These are phyloP conservation scores for Blumeria hordei DNA, from an alignment of 2,329 filamentous ascomycete genomes.

Conservation along the genomic window DNA sequence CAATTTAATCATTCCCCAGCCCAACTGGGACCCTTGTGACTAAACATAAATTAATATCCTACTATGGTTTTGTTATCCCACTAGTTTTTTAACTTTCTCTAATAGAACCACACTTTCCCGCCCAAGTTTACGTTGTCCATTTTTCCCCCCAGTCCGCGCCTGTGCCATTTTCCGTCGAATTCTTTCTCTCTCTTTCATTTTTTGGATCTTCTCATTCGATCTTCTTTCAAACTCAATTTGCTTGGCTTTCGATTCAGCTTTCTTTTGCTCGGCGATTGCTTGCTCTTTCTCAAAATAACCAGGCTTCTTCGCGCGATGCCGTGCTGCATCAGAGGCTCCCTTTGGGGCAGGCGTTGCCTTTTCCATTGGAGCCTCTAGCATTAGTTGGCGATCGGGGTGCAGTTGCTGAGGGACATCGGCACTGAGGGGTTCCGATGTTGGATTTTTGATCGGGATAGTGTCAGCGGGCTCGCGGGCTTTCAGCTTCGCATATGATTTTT, in stretches of 20 bases:
- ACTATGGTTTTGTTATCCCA: no score
- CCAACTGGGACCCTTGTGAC: no score
- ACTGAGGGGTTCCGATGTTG: constrained; percentile 2
- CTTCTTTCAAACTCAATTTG: constrained; percentile 25
- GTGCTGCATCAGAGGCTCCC: neutral
- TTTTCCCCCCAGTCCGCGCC: constrained; percentile 27
- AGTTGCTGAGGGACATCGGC: constrained; percentile 20
- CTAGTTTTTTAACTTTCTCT: constrained; percentile 31
- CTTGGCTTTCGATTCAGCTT: constrained; percentile 30
- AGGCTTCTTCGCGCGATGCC: constrained; percentile 11
- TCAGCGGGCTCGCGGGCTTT: constrained; percentile 26
- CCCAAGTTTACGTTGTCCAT: constrained; percentile 43
- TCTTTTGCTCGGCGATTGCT: constrained; percentile 20
- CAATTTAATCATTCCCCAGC: no score
- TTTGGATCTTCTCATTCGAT: constrained; percentile 26
- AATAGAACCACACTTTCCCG: constrained; percentile 42
- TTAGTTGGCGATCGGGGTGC: constrained; percentile 34
- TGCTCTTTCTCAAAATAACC: constrained; percentile 17
- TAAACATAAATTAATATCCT: no score
- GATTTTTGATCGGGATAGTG: constrained; percentile 6
- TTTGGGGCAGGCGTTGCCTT: constrained; percentile 1
- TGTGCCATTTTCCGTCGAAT: constrained; percentile 23
- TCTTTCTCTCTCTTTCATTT: constrained; percentile 33
- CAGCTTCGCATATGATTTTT: constrained; percentile 77
- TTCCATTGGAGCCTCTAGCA: constrained; percentile 23